These are phyloP conservation scores for Raddia distichophylla DNA, from an alignment of 176 grass and related monocot genomes.

Conservation along the genomic window DNA sequence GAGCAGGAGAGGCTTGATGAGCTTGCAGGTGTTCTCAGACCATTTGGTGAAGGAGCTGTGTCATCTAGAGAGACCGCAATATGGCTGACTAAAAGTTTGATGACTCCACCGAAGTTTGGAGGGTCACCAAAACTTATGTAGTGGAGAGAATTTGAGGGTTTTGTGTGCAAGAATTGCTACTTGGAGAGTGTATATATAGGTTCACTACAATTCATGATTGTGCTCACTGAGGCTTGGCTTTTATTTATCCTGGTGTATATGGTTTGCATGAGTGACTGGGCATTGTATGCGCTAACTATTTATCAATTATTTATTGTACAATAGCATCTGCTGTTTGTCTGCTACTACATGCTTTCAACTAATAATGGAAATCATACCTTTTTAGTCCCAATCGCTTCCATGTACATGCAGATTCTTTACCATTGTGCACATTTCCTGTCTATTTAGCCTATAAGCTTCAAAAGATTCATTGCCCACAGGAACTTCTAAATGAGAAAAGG, in stretches of 20 bases:
- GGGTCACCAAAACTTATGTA: conserved; percentile 41
- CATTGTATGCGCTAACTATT: conserved; percentile 38
- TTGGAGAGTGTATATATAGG: conserved; percentile 46
- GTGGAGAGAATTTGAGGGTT: conserved; percentile 9
- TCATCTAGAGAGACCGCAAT: conserved; percentile 87
- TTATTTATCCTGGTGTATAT: conserved; percentile 43
- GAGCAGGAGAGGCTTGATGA: conserved; percentile 84
- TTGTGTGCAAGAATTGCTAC: conserved; percentile 5
- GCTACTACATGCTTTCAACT: conserved; percentile 19
- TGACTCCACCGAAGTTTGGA: conserved; percentile 61
- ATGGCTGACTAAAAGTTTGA: conserved; percentile 88
- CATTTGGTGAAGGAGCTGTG: conserved; percentile 74
- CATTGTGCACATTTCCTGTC: not conserved
- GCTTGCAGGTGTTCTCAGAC: conserved; percentile 67
- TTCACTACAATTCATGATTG: conserved; percentile 23
- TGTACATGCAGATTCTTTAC: not conserved
- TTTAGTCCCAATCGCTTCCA: not conserved
- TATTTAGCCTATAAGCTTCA: not conserved
- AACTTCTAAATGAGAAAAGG: too few species aligned
- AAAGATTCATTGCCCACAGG: too few species aligned
- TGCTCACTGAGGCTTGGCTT: conserved; percentile 35
- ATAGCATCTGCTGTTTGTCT: conserved; percentile 5
- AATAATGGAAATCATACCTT: conserved; percentile 30
- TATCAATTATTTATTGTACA: conserved; percentile 33
- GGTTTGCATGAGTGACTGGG: conserved; percentile 25